Percentiles rank a stretch among this genome's conserved stretches.
Evolutionary conservation across 257 asterid species (phyloP).

Genomic region (Agastache rugosa): DNA sequence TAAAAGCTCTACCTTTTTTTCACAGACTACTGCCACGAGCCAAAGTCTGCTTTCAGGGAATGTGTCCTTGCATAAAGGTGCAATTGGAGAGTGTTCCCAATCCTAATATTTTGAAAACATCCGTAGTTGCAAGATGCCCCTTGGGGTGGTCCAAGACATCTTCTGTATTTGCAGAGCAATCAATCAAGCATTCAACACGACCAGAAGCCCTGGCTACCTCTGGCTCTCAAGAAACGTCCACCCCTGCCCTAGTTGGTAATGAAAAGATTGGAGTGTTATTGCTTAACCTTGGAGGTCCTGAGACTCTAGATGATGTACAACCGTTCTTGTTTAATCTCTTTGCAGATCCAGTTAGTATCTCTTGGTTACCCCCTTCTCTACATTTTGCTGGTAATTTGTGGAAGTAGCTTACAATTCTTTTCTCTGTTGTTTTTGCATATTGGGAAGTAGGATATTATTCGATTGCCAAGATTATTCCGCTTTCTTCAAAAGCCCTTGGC

Average conservation of each 20-base stretch:
- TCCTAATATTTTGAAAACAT: conserved; percentile 48
- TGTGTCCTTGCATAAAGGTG: conserved; percentile 60
- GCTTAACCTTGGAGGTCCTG: conserved; percentile 99
- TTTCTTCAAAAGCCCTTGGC: conserved; percentile 98
- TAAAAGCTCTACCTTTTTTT: conserved; percentile 27
- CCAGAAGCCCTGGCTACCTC: conserved; percentile 67
- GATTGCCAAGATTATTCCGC: conserved; percentile 90
- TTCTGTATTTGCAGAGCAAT: conserved; percentile 37
- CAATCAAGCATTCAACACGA: conserved; percentile 44
- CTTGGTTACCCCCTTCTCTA: conserved; percentile 30
- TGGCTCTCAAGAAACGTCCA: conserved; percentile 53
- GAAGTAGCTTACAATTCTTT: conserved; percentile 28
- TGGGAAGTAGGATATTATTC: conserved; percentile 84
- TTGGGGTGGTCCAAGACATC: conserved; percentile 53
- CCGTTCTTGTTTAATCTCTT: conserved; percentile 96
- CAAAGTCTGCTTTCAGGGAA: conserved; percentile 51
- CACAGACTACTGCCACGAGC: conserved; percentile 62
- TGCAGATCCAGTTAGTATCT: conserved; percentile 90
- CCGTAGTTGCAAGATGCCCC: conserved; percentile 51
- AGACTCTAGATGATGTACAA: conserved; percentile 96
- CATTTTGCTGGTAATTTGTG: conserved; percentile 28
- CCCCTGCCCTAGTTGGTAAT: conserved; percentile 56
- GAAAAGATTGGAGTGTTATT: conserved; percentile 91
- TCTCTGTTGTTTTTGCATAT: conserved; percentile 34
- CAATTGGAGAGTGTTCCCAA: conserved; percentile 54